phyloP scores from a whole-genome alignment of 345 rosid species.

The Bruguiera sexangula region DNA sequence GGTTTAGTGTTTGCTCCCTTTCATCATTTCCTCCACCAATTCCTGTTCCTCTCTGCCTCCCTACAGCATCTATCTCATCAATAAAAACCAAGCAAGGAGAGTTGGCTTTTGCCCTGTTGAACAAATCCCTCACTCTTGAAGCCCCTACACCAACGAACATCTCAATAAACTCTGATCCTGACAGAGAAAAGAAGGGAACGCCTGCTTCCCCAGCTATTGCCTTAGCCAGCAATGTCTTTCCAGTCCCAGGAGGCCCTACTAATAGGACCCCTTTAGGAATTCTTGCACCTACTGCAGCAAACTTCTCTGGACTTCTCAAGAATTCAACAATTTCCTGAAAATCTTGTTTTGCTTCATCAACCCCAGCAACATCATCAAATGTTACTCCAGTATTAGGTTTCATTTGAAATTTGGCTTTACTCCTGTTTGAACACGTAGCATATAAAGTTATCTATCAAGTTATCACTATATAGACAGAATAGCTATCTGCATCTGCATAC shows the following conservation, averaged over 20 bases:
- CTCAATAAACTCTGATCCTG: slow-evolving; percentile 76
- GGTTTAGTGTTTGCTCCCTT: slow-evolving; percentile 79
- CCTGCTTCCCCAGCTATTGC: slow-evolving; percentile 86
- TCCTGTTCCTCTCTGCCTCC: slow-evolving; percentile 77
- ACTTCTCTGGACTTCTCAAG: slow-evolving; percentile 59
- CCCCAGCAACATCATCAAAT: slow-evolving; percentile 76
- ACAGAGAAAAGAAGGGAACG: slow-evolving; percentile 69
- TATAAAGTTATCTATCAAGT: not conserved
- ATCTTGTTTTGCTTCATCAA: slow-evolving; percentile 86
- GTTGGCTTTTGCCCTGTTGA: slow-evolving; percentile 69
- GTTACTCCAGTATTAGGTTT: slow-evolving; percentile 77
- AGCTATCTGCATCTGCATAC: no score
- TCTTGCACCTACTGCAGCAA: slow-evolving; percentile 60
- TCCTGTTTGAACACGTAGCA: slow-evolving; percentile 32
- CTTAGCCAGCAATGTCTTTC: slow-evolving; percentile 69
- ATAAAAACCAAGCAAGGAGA: slow-evolving; percentile 71
- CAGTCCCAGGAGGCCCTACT: slow-evolving; percentile 69
- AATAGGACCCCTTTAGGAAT: slow-evolving; percentile 69
- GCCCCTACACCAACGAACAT: slow-evolving; percentile 82
- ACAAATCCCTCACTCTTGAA: slow-evolving; percentile 72
- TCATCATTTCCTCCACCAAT: slow-evolving; percentile 88
- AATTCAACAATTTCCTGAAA: slow-evolving; percentile 73
- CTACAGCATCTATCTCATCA: slow-evolving; percentile 84
- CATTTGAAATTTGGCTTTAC: slow-evolving; percentile 81
- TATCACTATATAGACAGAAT: no score